These are phyloP conservation scores for button mushroom (Agaricus bisporus) DNA, from an alignment of 768 basidiomycete species.

Conservation along the genomic window DNA sequence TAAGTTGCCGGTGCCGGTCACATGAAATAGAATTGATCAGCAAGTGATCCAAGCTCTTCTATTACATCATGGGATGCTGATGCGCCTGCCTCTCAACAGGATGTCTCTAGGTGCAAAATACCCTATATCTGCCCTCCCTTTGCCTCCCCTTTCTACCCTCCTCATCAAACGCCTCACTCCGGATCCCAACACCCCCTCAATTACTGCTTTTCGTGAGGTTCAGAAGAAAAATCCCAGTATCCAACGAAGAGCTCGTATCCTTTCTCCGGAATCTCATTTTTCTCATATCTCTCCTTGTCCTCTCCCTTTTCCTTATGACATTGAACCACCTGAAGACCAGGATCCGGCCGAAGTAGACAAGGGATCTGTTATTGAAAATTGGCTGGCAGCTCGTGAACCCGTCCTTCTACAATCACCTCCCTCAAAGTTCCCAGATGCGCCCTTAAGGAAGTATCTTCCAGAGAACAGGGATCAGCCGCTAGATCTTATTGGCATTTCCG, in stretches of 20 bases:
- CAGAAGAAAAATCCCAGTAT: slow-evolving; percentile 51
- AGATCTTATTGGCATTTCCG: slow-evolving; percentile 68
- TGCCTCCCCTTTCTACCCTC: slow-evolving; percentile 34
- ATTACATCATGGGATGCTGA: neutral
- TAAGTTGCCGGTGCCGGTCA: too few relatives aligned
- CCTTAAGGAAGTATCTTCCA: slow-evolving; percentile 44
- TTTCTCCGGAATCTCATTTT: slow-evolving; percentile 58
- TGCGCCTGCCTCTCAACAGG: slow-evolving; percentile 4
- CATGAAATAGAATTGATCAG: neutral
- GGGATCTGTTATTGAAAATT: slow-evolving; percentile 64
- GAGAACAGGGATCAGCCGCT: slow-evolving; percentile 45
- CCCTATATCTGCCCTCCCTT: slow-evolving; percentile 46
- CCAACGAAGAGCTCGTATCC: slow-evolving; percentile 63
- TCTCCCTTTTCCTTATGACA: slow-evolving; percentile 74
- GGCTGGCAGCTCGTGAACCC: slow-evolving; percentile 67
- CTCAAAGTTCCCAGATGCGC: slow-evolving; percentile 18
- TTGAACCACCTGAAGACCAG: slow-evolving; percentile 48
- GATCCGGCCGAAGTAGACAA: slow-evolving; percentile 43
- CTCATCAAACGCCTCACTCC: slow-evolving; percentile 47
- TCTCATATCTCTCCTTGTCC: slow-evolving; percentile 83
- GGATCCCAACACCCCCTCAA: slow-evolving; percentile 49
- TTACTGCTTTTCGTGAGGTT: slow-evolving; percentile 44
- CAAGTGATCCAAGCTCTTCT: neutral
- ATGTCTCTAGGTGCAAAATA: slow-evolving; percentile 19
- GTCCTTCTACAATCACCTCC: slow-evolving; percentile 22